Evolutionary conservation across 2,329 filamentous ascomycete species (phyloP), one percentile per base, ranked within the genome.

Genomic region (Myriangium duriaei): DNA sequence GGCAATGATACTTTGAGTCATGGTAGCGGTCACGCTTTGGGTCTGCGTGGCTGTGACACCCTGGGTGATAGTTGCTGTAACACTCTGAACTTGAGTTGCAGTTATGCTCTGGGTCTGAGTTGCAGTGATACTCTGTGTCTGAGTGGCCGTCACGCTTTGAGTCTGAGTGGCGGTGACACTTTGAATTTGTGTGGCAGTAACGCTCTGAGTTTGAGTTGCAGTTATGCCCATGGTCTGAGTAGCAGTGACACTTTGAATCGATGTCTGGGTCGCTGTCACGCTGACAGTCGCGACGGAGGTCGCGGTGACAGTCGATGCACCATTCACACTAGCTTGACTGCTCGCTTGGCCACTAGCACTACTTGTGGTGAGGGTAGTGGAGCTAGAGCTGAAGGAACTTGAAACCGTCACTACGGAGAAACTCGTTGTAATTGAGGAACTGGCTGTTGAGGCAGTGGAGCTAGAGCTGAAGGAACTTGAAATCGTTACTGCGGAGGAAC

Each of bases 1-100:
- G 15, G 36, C 30, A 11, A 19, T 39, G 12, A 19, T 18, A 11
- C 29, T 39, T 3, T 15, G 16, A 7, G 36, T 39, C 11, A 28
- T 30, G 13, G 36, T 39, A 10, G 28, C 36, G 13, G 36, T 37
- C 5, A 37, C 28, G 17, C 24, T 30, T 12, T 37, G 34, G 3
- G 34, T 39, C 21, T 36, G 35, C 2, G 26, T 38, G 18, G 29
- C 14, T 12, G 18, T n/a, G n/a, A 31, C 9, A n/a, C 30, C 11
- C 13, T 36, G 34, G 10, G 34, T 36, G 4, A 13, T 14, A 10
- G 34, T 36, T 11, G 17, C 34, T 4, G 34, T 36, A 11, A 36
- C 18, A 16, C 24, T 36, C 11, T 28, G 34, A 16, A 21, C 29
- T 14, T 26, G n/a, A 2, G 32, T 34, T 5, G 32, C 16, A 2